These are phyloP conservation scores for Scolecobasidium constrictum DNA, from an alignment of 2,329 filamentous ascomycete species.

Conservation along the genomic window DNA sequence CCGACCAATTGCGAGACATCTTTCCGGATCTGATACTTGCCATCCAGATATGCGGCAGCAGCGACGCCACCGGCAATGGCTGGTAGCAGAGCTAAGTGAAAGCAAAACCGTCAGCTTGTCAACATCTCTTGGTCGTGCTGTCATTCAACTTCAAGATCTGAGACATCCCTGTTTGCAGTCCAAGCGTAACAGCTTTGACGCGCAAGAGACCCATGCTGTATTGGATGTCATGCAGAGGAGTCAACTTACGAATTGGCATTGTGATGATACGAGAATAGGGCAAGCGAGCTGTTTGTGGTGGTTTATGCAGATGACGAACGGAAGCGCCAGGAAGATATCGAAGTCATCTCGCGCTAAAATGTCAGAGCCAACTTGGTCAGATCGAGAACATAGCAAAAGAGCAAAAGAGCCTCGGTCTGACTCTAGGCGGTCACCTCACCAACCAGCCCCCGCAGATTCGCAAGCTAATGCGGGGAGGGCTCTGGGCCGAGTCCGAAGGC, in stretches of 20 bases:
- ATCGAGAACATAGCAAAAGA: not conserved
- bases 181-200: no score
- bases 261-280: not conserved
- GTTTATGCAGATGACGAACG: not conserved
- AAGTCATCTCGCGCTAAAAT: not conserved
- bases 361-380: not conserved
- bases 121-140: no score
- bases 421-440: not conserved
- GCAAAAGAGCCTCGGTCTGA: not conserved
- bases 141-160: no score
- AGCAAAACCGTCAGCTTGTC: no score
- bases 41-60: constrained; percentile 53
- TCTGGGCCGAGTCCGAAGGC: not conserved
- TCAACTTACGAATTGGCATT: constrained; percentile 1
- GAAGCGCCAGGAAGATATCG: not conserved
- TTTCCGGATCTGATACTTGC: constrained; percentile 55
- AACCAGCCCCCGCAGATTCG: not conserved
- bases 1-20: constrained; percentile 43
- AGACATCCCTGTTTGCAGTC: no score
- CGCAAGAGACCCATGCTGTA: no score
- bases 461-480: not conserved
- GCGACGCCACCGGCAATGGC: constrained; percentile 25
- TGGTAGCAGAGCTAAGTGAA: constrained; percentile 9
- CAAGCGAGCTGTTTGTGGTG: not conserved
- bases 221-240: not conserved